Conservation (phyloP, 2,329 filamentous ascomycete genomes). For the Ophiostoma fasciatum region DNA sequence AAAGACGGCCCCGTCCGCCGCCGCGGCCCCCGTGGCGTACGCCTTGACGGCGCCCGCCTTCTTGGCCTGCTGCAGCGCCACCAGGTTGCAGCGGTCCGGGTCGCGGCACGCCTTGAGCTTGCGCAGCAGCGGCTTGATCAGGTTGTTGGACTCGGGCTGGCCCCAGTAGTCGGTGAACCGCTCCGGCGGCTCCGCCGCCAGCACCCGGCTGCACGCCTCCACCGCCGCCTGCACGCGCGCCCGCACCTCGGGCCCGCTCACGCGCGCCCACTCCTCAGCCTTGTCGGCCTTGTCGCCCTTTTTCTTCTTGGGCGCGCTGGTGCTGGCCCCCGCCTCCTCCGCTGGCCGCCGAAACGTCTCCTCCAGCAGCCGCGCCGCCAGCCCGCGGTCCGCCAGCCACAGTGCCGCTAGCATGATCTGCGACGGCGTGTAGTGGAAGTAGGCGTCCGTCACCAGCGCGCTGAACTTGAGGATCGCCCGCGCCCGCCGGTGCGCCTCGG, state of each 20-base stretch:
- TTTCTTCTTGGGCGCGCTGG: conserved; percentile 10
- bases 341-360: conserved; percentile 19
- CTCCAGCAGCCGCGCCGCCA: conserved; percentile 37
- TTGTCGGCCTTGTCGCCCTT: conserved; percentile 1
- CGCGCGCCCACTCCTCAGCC: conserved; percentile 12
- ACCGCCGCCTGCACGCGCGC: conserved; percentile 36
- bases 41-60: conserved; percentile 32
- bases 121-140: conserved; percentile 44
- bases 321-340: conserved; percentile 12
- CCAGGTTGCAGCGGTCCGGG: conserved; percentile 57
- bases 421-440: conserved; percentile 88
- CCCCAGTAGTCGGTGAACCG: conserved; percentile 39
- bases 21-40: conserved; percentile 8
- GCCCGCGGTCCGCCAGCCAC: conserved; percentile 54
- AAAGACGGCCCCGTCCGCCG: conserved; percentile 31
- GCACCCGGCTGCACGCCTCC: conserved; percentile 35
- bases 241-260: conserved; percentile 18
- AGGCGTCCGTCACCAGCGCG: conserved; percentile 81
- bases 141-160: conserved; percentile 29
- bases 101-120: conserved; percentile 63
- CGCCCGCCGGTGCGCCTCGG: conserved; percentile 55
- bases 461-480: conserved; percentile 62
- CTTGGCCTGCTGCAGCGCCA: conserved; percentile 51
- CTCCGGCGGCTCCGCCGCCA: conserved; percentile 42
- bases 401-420: conserved; percentile 85